Conservation (phyloP, 176 grass and related monocot genomes). For the Otatea glauca region DNA sequence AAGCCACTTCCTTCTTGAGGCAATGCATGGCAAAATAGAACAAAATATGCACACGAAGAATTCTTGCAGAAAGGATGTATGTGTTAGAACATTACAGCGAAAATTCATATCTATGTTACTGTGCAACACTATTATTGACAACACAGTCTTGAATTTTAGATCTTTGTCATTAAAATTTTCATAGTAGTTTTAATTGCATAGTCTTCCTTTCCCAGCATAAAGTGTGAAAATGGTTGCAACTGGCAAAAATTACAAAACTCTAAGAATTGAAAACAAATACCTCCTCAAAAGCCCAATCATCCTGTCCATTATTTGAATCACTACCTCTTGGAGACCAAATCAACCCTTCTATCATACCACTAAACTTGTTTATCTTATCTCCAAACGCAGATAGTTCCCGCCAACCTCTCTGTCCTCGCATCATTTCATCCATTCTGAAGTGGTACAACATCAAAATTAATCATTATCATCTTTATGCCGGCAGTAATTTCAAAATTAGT, state of each 20-base stretch:
- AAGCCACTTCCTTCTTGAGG: conserved; percentile 6
- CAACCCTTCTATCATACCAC: conserved; percentile 97
- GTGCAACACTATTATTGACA: conserved; percentile 21
- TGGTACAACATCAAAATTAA: conserved; percentile 32
- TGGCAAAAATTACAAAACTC: conserved; percentile 4
- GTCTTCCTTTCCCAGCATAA: neutral
- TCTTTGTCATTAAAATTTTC: neutral
- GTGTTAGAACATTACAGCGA: neutral
- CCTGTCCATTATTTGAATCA: conserved; percentile 51
- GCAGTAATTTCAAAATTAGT: conserved; percentile 18
- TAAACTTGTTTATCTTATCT: conserved; percentile 95
- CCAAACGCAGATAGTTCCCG: conserved; percentile 87
- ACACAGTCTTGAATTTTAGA: neutral
- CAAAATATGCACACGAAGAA: conserved; percentile 19
- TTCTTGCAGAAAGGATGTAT: neutral
- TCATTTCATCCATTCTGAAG: conserved; percentile 99
- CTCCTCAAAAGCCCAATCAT: conserved; percentile 78
- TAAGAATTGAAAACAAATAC: conserved; percentile 37
- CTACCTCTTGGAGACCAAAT: conserved; percentile 88
- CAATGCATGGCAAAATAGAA: conserved; percentile 8
- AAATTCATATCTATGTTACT: neutral
- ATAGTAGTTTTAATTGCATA: conserved; percentile 2
- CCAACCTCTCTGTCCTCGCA: conserved; percentile 97
- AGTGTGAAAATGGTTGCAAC: conserved; percentile 8
- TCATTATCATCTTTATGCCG: conserved; percentile 8